Percentiles rank a stretch among this genome's conserved stretches.
Conservation (phyloP, 2,329 filamentous ascomycete species). For the Sporothrix mexicana region DNA sequence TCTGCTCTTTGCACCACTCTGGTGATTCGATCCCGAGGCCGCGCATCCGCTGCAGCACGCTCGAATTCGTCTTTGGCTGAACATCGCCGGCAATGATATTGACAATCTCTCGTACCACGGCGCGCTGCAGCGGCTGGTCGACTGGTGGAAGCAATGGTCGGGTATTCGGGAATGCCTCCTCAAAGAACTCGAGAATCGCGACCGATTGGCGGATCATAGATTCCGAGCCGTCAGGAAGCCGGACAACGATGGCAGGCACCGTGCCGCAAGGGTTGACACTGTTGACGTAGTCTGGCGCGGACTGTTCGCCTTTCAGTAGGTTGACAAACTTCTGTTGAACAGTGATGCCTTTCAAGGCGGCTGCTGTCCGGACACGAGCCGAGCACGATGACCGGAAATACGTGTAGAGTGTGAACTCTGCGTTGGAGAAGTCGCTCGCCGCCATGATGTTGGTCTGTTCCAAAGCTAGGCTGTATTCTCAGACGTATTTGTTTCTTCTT, state of each 20-base stretch:
- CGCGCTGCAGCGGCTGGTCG: background rate
- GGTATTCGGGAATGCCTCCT: background rate
- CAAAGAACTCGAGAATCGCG: constrained; percentile 12
- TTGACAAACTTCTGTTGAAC: background rate
- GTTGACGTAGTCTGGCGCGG: background rate
- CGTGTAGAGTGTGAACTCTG: constrained; percentile 7
- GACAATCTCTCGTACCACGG: background rate
- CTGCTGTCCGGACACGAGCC: background rate
- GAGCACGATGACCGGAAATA: constrained; percentile 14
- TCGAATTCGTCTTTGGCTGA: constrained; percentile 7
- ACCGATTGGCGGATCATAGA: background rate
- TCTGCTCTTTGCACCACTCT: background rate
- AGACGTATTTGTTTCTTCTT: too few species aligned
- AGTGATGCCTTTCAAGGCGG: background rate
- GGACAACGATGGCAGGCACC: background rate
- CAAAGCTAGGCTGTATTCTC: background rate
- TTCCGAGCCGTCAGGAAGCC: background rate
- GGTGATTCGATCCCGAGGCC: background rate
- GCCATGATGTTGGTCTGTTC: background rate
- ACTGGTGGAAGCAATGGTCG: background rate
- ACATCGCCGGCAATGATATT: background rate
- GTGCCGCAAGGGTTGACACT: background rate
- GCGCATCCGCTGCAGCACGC: background rate
- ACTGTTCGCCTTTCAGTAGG: background rate
- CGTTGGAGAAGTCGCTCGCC: background rate